These are phyloP conservation scores for Pythium insidiosum DNA, from an alignment of 352 stramenopile genomes.

Conservation along the genomic window DNA sequence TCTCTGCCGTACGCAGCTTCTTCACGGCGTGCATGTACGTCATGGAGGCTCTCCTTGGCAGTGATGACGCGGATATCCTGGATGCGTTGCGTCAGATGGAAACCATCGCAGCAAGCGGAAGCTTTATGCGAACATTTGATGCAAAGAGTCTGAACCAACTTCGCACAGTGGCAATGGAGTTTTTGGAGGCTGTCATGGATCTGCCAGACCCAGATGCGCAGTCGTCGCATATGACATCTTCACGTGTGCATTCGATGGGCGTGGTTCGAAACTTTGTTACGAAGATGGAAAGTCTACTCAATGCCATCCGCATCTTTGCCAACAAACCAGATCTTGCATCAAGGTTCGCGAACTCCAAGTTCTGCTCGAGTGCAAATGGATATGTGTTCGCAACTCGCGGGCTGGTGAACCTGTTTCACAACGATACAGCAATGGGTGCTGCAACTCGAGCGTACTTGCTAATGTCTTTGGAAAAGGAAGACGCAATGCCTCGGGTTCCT, in stretches of 20 bases:
- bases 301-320: conserved; percentile 42
- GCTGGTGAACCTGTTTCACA: conserved; percentile 64
- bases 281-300: conserved; percentile 64
- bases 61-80: conserved; percentile 52
- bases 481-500: conserved; percentile 62
- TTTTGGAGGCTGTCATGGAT: conserved; percentile 68
- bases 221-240: conserved; percentile 34
- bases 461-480: conserved; percentile 57
- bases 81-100: conserved; percentile 61
- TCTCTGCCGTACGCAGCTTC: conserved; percentile 62
- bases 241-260: conserved; percentile 62
- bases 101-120: conserved; percentile 39
- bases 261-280: conserved; percentile 69
- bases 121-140: conserved; percentile 65
- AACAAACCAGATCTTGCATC: conserved; percentile 41
- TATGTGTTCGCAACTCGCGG: conserved; percentile 62
- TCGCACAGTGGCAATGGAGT: conserved; percentile 52
- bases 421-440: conserved; percentile 60
- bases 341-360: conserved; percentile 68
- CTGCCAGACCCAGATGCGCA: conserved; percentile 51
- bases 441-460: conserved; percentile 61
- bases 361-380: conserved; percentile 59
- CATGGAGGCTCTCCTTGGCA: conserved; percentile 55
- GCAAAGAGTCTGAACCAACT: conserved; percentile 41
- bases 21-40: conserved; percentile 74